phyloP scores from a whole-genome alignment of 768 basidiomycete genomes.

The Amanita muscaria region DNA sequence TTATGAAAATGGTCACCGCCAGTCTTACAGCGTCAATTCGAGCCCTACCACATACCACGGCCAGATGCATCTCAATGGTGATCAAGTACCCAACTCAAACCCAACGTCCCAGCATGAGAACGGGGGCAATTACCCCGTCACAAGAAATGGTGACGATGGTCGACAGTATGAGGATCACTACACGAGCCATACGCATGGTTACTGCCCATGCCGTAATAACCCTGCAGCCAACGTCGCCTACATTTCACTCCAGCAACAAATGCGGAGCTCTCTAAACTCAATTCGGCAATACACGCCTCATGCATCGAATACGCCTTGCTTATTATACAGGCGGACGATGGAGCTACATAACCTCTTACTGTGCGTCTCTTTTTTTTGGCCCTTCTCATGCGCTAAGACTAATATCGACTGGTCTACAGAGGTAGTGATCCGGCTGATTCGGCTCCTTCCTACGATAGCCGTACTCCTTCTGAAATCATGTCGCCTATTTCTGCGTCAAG shows the following conservation, averaged over 20 bases:
- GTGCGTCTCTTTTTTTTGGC: conserved; percentile 33
- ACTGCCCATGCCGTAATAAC: conserved; percentile 57
- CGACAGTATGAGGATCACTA: conserved; percentile 24
- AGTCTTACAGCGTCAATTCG: conserved; percentile 21
- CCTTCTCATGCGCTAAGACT: conserved; percentile 5
- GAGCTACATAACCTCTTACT: conserved; percentile 58
- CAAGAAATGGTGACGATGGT: conserved; percentile 32
- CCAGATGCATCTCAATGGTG: conserved; percentile 7
- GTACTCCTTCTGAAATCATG: conserved; percentile 52
- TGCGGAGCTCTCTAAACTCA: conserved; percentile 46
- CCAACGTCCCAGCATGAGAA: conserved; percentile 22
- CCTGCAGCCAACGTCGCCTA: conserved; percentile 51
- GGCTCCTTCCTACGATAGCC: conserved; percentile 44
- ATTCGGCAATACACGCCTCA: conserved; percentile 58
- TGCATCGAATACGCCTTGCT: conserved; percentile 42
- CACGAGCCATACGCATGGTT: conserved; percentile 11
- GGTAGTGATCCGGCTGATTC: conserved; percentile 43
- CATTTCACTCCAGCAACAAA: conserved; percentile 53
- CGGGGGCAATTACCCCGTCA: conserved; percentile 23
- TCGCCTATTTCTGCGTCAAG: conserved; percentile 44
- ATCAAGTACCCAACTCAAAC: conserved; percentile 4
- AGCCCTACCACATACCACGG: conserved; percentile 15
- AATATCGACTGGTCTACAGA: conserved; percentile 20
- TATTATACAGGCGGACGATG: conserved; percentile 47
- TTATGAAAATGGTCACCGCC: conserved; percentile 28